Percentiles rank a stretch among this genome's conserved stretches.
These are phyloP conservation scores for Ophiocytium majus DNA, from an alignment of 352 stramenopile genomes.

Conservation along the genomic window DNA sequence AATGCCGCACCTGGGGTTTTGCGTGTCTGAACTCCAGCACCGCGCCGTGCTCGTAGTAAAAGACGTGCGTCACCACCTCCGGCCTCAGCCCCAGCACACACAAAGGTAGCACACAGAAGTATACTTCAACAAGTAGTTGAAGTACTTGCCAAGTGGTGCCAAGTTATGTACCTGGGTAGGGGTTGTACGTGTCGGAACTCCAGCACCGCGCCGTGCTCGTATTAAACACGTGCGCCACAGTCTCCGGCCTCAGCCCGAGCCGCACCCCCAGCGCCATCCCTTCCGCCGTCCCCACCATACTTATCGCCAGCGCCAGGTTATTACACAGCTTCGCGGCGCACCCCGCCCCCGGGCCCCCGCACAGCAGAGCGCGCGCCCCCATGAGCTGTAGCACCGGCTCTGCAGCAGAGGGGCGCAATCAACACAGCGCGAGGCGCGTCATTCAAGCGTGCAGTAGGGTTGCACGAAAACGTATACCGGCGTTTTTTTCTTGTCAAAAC, in stretches of 20 bases:
- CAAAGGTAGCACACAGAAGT: too few relatives aligned
- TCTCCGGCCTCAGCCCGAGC: constrained; percentile 84
- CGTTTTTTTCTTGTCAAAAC: too few relatives aligned
- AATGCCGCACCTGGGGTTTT: too few relatives aligned
- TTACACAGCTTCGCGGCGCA: constrained; percentile 81
- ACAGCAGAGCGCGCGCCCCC: constrained; percentile 89
- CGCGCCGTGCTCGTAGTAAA: constrained; percentile 89
- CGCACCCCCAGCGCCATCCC: constrained; percentile 91
- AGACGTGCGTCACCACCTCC: constrained; percentile 77
- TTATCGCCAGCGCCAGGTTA: constrained; percentile 93
- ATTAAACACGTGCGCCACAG: constrained; percentile 90
- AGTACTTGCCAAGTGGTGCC: too few relatives aligned
- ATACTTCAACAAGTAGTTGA: too few relatives aligned
- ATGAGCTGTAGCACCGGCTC: constrained; percentile 76
- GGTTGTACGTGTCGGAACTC: constrained; percentile 91
- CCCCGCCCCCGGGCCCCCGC: constrained; percentile 75
- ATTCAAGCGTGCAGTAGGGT: neutral
- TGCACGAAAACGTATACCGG: too few relatives aligned
- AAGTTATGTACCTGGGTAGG: constrained; percentile 84
- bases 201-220: constrained; percentile 92
- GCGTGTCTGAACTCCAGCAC: constrained; percentile 89
- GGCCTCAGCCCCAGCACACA: constrained; percentile 90
- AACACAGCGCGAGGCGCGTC: constrained; percentile 25
- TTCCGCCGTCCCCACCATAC: constrained; percentile 92
- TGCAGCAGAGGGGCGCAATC: neutral